Evolutionary conservation across 257 asterid species (phyloP).

Genomic region (Salvia rosmarinus): DNA sequence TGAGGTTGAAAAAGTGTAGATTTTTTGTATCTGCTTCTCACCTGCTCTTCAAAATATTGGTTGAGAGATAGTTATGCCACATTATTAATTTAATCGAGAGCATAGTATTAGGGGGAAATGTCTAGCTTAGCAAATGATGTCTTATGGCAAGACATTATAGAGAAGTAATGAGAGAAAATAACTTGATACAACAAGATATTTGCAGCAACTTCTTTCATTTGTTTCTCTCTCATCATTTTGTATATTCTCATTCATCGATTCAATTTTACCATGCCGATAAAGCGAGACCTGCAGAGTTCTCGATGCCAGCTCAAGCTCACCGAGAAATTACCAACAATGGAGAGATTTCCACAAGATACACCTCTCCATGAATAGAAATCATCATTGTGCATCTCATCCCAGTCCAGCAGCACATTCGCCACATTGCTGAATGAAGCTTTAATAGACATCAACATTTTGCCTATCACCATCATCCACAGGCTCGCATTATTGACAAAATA

Average conservation of each 20-base stretch:
- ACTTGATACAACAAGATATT: constrained; percentile 6
- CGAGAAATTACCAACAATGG: no score
- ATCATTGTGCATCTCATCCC: no score
- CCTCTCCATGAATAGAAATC: no score
- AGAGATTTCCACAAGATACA: no score
- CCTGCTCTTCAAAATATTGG: not conserved
- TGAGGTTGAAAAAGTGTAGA: constrained; percentile 6
- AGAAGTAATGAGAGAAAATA: constrained; percentile 7
- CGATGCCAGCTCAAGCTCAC: constrained; percentile 80
- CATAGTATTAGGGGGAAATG: not conserved
- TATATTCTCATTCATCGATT: no score
- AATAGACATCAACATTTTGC: no score
- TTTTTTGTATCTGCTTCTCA: not conserved
- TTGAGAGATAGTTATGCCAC: constrained; percentile 4
- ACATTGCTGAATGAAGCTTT: no score
- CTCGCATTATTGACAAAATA: no score
- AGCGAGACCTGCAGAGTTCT: constrained; percentile 82
- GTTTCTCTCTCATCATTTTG: no score
- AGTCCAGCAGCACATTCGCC: no score
- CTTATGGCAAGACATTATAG: no score
- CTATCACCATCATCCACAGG: no score
- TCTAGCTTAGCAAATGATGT: constrained; percentile 4
- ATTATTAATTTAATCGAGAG: constrained; percentile 11
- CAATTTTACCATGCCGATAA: constrained; percentile 76
- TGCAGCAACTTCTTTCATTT: not conserved